A percentile compares a stretch with the other conserved stretches of the same genome.
Evolutionary conservation across 169 alveolate species (phyloP).

Genomic region (Plasmodium sp.): DNA sequence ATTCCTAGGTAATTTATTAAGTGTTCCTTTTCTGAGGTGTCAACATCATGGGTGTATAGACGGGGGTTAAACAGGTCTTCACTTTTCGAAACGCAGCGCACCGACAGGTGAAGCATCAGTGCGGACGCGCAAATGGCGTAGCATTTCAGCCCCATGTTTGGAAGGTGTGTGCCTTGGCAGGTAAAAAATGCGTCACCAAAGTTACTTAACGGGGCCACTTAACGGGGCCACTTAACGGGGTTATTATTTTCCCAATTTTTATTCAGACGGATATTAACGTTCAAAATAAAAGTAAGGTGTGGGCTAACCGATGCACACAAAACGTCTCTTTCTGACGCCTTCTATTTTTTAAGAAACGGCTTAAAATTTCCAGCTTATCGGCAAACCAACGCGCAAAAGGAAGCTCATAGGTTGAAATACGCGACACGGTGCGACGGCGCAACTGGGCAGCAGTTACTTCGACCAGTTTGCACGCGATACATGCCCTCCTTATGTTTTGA

Average conservation of each 20-base stretch:
- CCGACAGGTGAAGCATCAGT: neutral
- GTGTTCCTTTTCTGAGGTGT: constrained; percentile 3
- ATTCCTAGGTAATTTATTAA: constrained; percentile 83
- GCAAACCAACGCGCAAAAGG: neutral
- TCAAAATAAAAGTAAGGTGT: neutral
- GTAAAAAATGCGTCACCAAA: neutral
- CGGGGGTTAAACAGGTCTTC: constrained; percentile 10
- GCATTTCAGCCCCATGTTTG: constrained; percentile 20
- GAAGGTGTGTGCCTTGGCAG: neutral
- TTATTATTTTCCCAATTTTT: neutral
- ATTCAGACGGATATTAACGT: neutral
- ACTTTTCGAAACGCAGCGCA: constrained; percentile 9
- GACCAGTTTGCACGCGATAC: neutral
- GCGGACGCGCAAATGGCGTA: neutral
- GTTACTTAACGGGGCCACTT: neutral
- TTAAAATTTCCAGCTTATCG: neutral
- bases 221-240: neutral
- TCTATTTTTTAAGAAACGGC: neutral
- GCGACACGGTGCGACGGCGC: neutral
- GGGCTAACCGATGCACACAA: neutral
- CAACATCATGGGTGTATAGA: constrained; percentile 10
- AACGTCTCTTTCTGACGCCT: neutral
- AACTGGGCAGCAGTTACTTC: neutral
- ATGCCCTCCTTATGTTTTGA: neutral
- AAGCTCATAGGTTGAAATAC: neutral